A percentile compares a stretch with the other conserved stretches of the same genome.
These are phyloP conservation scores for Fusarium austroafricanum DNA, from an alignment of 2,329 filamentous ascomycete species.

Conservation along the genomic window DNA sequence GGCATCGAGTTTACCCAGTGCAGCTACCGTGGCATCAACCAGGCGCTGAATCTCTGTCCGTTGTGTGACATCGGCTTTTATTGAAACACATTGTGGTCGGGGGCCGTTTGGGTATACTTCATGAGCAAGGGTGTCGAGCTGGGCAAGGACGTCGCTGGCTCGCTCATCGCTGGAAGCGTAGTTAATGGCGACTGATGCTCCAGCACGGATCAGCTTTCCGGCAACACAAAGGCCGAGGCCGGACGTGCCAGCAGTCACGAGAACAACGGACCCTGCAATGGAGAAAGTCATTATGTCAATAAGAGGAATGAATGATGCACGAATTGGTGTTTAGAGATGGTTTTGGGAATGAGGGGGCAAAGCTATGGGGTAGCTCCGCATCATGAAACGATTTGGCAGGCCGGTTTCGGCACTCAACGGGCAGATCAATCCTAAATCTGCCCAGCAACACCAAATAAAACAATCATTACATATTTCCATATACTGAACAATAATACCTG, in stretches of 20 bases:
- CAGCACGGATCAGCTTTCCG: background rate
- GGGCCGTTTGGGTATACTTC: accelerated
- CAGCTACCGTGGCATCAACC: background rate
- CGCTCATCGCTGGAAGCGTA: slow-evolving; percentile 1
- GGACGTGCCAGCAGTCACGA: slow-evolving; percentile 4
- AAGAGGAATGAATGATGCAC: too few species aligned
- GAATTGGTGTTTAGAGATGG: background rate
- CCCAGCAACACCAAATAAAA: background rate
- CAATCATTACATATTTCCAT: too few species aligned
- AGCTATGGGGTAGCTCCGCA: slow-evolving; percentile 4
- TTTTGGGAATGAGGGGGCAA: background rate
- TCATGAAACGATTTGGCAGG: background rate
- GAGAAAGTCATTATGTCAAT: background rate
- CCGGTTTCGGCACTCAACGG: background rate
- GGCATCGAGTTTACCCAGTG: background rate
- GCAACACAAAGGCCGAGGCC: slow-evolving; percentile 1
- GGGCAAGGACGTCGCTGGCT: background rate
- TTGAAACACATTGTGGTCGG: background rate
- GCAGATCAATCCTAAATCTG: too few species aligned
- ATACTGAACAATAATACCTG: background rate
- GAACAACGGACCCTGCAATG: background rate
- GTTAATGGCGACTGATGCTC: slow-evolving; percentile 1
- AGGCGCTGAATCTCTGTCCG: background rate
- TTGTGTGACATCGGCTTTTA: background rate
- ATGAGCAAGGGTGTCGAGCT: accelerated